A percentile compares a stretch with the other conserved stretches of the same genome.
phyloP scores from a whole-genome alignment of 2,329 filamentous ascomycete species.

The Hypoxylon sp. region DNA sequence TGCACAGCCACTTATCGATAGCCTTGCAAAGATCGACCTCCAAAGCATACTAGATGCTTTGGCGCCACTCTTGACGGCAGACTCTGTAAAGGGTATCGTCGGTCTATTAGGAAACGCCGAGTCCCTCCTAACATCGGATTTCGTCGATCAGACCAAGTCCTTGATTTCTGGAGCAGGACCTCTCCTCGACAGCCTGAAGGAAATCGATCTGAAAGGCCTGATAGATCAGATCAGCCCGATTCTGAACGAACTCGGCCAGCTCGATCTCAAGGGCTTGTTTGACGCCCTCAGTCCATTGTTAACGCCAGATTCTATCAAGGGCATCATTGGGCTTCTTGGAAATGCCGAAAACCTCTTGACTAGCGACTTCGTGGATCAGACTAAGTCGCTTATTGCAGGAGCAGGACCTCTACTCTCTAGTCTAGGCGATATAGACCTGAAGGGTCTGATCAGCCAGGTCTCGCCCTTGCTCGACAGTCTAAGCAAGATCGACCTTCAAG shows the following conservation, averaged over 20 bases:
- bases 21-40: conserved; percentile 55
- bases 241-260: conserved; percentile 50
- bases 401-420: conserved; percentile 48
- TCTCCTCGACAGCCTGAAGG: conserved; percentile 49
- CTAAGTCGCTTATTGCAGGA: conserved; percentile 50
- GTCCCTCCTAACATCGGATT: conserved; percentile 47
- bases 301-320: conserved; percentile 53
- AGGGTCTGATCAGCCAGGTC: conserved; percentile 53
- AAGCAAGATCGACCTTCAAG: conserved; percentile 55
- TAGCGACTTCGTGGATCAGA: conserved; percentile 49
- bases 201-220: conserved; percentile 55
- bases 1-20: conserved; percentile 53
- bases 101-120: conserved; percentile 53
- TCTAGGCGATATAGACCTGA: conserved; percentile 54
- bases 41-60: conserved; percentile 55
- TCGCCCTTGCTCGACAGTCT: conserved; percentile 55
- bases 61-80: conserved; percentile 54
- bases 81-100: conserved; percentile 53
- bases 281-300: conserved; percentile 56
- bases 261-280: conserved; percentile 52
- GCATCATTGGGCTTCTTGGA: conserved; percentile 52
- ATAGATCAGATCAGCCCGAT: conserved; percentile 53
- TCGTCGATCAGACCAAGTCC: conserved; percentile 50
- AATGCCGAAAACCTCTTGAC: conserved; percentile 55
- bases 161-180: conserved; percentile 51